Percentiles rank a stretch among this genome's conserved stretches.
Evolutionary conservation across 2,329 filamentous ascomycete genomes (phyloP).

Genomic region (Didymella segeticola): DNA sequence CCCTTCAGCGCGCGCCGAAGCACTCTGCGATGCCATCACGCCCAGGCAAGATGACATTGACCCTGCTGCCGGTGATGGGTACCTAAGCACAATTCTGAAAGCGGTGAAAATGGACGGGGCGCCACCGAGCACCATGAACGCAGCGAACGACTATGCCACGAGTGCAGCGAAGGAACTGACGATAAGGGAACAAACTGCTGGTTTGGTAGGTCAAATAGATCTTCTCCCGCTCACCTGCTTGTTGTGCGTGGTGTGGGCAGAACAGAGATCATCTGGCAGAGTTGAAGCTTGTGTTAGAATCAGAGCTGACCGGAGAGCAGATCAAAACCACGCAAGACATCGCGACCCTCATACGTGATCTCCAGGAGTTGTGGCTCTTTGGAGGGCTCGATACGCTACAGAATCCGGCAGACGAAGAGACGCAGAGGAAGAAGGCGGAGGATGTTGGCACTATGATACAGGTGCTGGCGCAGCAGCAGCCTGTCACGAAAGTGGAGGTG

Average conservation of each 20-base stretch:
- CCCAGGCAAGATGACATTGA: constrained; percentile 54
- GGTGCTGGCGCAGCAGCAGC: constrained; percentile 20
- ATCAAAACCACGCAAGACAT: constrained; percentile 69
- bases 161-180: constrained; percentile 65
- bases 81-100: constrained; percentile 62
- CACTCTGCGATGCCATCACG: constrained; percentile 47
- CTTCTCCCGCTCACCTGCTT: no score
- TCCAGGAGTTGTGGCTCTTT: constrained; percentile 73
- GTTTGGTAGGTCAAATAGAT: constrained; percentile 59
- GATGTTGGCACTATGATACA: constrained; percentile 27
- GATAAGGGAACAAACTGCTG: constrained; percentile 65
- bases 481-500: background rate
- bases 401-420: constrained; percentile 36
- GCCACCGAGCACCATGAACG: constrained; percentile 22
- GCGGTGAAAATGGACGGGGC: constrained; percentile 60
- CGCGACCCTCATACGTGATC: constrained; percentile 63
- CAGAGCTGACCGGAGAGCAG: constrained; percentile 30
- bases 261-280: no score
- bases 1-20: constrained; percentile 48
- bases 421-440: constrained; percentile 21
- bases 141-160: constrained; percentile 58
- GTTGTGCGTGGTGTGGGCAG: no score
- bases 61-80: constrained; percentile 32
- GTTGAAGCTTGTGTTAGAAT: background rate
- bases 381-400: constrained; percentile 66